Conservation (phyloP, 345 rosid species). For the Melastoma malabathricum region DNA sequence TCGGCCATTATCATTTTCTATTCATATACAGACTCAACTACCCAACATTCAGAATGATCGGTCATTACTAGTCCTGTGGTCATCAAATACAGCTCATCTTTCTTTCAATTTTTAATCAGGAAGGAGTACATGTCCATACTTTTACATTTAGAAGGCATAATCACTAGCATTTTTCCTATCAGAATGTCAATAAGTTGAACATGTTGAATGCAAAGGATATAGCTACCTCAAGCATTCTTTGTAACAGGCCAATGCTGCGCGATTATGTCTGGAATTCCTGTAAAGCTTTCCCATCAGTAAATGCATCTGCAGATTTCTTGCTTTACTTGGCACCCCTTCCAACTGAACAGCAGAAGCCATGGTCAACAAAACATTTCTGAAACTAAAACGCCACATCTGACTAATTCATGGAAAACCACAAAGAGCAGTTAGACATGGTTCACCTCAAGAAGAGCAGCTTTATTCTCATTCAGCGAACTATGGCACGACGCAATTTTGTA, state of each 20-base stretch:
- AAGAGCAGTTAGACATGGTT: slow-evolving; percentile 1
- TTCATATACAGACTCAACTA: too few species aligned
- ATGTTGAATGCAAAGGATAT: background rate
- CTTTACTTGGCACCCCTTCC: slow-evolving; percentile 86
- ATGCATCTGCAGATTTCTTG: slow-evolving; percentile 88
- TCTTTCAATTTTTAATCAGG: too few species aligned
- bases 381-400: slow-evolving; percentile 4
- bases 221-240: slow-evolving; percentile 83
- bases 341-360: slow-evolving; percentile 28
- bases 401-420: slow-evolving; percentile 4
- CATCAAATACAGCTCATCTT: too few species aligned
- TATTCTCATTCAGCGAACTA: slow-evolving; percentile 52
- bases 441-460: slow-evolving; percentile 85
- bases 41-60: too few species aligned
- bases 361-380: background rate
- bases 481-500: slow-evolving; percentile 93
- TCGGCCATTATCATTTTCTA: too few species aligned
- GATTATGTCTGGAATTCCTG: slow-evolving; percentile 66
- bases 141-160: too few species aligned
- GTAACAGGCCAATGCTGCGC: slow-evolving; percentile 78
- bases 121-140: too few species aligned
- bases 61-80: too few species aligned
- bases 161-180: too few species aligned
- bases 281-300: slow-evolving; percentile 88
- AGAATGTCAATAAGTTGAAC: too few species aligned